A percentile compares a stretch with the other conserved stretches of the same genome.
These are phyloP conservation scores for Penicillium crystallinum DNA, from an alignment of 495 filamentous ascomycete species.

Conservation along the genomic window DNA sequence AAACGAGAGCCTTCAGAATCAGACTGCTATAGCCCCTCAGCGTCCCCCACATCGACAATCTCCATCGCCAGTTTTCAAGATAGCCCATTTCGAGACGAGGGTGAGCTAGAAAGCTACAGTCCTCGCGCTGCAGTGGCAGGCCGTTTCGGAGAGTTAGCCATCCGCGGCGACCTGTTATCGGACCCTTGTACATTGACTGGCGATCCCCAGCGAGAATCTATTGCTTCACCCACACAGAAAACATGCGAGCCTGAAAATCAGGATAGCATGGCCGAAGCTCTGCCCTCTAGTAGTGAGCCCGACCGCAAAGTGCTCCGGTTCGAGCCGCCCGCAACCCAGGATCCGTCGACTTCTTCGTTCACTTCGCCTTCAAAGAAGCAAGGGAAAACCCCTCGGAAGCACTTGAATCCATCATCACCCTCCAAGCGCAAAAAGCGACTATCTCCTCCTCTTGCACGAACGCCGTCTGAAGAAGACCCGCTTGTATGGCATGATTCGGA, in stretches of 20 bases:
- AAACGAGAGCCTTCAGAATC: conserved; percentile 38
- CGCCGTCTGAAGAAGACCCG: conserved; percentile 32
- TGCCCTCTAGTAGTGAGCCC: conserved; percentile 7
- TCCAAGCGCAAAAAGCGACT: conserved; percentile 29
- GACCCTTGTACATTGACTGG: conserved; percentile 21
- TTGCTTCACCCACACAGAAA: conserved; percentile 10
- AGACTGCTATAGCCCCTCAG: conserved; percentile 29
- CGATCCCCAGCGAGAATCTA: conserved; percentile 7
- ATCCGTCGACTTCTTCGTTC: neutral
- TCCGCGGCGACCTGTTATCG: conserved; percentile 43
- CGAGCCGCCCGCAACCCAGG: conserved; percentile 1
- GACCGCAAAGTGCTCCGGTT: conserved; percentile 4
- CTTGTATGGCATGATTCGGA: conserved; percentile 81
- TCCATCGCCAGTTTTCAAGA: conserved; percentile 36
- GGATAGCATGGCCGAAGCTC: conserved; percentile 19
- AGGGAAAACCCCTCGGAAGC: conserved; percentile 20
- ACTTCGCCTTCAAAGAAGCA: conserved; percentile 18
- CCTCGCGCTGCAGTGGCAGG: conserved; percentile 60
- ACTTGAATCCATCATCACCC: conserved; percentile 16
- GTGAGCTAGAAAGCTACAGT: conserved; percentile 43
- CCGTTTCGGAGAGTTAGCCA: conserved; percentile 56
- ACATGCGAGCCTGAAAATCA: conserved; percentile 6
- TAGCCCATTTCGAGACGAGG: conserved; percentile 27
- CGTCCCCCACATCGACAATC: conserved; percentile 33
- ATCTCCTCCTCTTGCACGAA: conserved; percentile 48